These are phyloP conservation scores for Populus hybrid DNA, from an alignment of 441 rosid species.

Conservation along the genomic window DNA sequence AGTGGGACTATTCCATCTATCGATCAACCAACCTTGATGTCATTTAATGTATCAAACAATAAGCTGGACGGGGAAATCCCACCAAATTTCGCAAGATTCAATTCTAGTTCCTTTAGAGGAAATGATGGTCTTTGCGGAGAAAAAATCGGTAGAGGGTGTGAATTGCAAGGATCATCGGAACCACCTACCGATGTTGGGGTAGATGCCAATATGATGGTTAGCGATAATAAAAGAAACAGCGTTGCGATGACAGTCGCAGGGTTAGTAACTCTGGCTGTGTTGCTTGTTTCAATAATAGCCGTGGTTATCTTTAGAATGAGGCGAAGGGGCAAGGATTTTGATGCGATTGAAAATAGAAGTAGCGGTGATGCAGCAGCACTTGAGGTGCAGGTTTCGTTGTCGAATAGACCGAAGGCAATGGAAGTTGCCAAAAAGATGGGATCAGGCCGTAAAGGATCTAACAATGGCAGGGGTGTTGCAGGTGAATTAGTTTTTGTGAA, in stretches of 20 bases:
- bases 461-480: constrained; percentile 4
- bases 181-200: not conserved
- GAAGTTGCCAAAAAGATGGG: constrained; percentile 20
- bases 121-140: constrained; percentile 59
- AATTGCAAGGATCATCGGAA: not conserved
- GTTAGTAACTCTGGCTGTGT: constrained; percentile 26
- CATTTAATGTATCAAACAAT: constrained; percentile 54
- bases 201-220: not conserved
- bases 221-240: not conserved
- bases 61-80: constrained; percentile 63
- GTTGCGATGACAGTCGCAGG: constrained; percentile 27
- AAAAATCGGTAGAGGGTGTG: constrained; percentile 31
- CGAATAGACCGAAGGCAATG: constrained; percentile 16
- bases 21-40: constrained; percentile 26
- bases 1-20: constrained; percentile 50
- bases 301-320: constrained; percentile 25
- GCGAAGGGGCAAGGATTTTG: constrained; percentile 20
- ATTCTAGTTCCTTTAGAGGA: constrained; percentile 37
- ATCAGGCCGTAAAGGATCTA: constrained; percentile 20
- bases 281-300: constrained; percentile 27
- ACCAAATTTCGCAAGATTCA: constrained; percentile 40
- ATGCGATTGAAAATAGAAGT: not conserved
- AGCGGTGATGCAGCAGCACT: not conserved
- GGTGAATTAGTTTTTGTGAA: constrained; percentile 51
- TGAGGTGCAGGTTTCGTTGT: constrained; percentile 33